Evolutionary conservation across 768 basidiomycete species (phyloP), one percentile per base, ranked within the genome.

Genomic region (Serendipita indica): DNA sequence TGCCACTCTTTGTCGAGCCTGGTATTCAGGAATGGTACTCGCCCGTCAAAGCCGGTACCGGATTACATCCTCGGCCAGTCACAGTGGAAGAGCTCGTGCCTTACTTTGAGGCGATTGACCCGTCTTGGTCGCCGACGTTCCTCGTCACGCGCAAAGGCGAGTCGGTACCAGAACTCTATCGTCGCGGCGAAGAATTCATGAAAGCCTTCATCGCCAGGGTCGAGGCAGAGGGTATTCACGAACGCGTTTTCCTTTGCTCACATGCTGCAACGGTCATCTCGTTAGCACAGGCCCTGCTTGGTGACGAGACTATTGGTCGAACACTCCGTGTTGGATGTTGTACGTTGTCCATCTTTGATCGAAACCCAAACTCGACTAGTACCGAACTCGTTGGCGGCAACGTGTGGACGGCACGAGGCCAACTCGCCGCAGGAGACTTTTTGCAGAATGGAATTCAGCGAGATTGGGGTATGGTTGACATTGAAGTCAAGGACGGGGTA

Each of bases 381-480:
- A 72, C 61, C 1, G 65, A 57, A 10, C 60, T 33, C 2, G 61
- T 62, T 14, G 65, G 71, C 2, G 58, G 75, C 13, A 78, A 76
- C 2, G 69, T 62, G 2, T 83, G 84, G 80, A 68, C 72, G 54
- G 67, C 75, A 3, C 64, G 66, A 33, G 63, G 62, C 20, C 66
- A 65, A 32, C 64, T 87, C 25, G 83, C 76, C 0, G 79, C 81
- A 52, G 82, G 79, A 1, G 64, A 67, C 1, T 82, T 86, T 67
- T 69, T 86, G 35, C 73, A 74, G 27, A 79, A 78, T 2, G 83
- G 82, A 0, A 63, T 77, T 1, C 72, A 76, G 57, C 74, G 86
- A 62, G 83, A 85, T 49, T 90, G 89, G 89, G 89, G 89, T 13
- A 81, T 90, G 61, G 83, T 86, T 63, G 81, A 89, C 67, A 76